Evolutionary conservation across 306 rosid species (phyloP), one percentile per base, ranked within the genome.

Genomic region (Castanopsis chinensis): DNA sequence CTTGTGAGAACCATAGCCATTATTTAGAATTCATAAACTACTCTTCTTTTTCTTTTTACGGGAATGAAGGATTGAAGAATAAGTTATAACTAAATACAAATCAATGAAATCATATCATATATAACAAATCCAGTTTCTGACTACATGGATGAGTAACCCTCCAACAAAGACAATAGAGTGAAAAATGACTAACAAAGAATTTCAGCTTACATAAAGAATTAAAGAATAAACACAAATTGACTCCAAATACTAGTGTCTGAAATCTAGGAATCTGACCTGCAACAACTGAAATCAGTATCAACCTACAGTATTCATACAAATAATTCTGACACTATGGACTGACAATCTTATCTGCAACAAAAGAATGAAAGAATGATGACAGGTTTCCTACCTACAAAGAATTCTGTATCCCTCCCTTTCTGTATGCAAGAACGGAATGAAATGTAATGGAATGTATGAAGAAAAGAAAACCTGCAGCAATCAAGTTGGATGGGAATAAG

Each of bases 311-410:
- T 82, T 72, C 81, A 76, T 78, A 86, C 83, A 90, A 86, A 86
- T 87, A 77, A 76, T 76, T 85, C 68, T 69, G 82, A 81, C 82
- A 75, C 83, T 70, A 61, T 71, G 67, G 75, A 71, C 80, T 76
- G 69, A 61, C 65, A 73, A 72, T 85, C 74, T 79, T 90, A 89
- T 89, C 95, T 92, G 95, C 93, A 85, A 83, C 81, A 85, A 92
- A 85, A 89, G 93, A 92, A 92, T 90, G 87, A 92, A 92, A 86
- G 95, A 92, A 92, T 90, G 61, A 84, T 80, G 64, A 82, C 75
- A 69, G 59, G 68, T 75, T 76, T 11, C 64, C 92, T 90, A 87
- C 87, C 93, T 90, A 92, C 84, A 89, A 89, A 90, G 91, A 87
- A 90, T 92, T 75, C 71, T 75, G 77, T 85, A 82, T 83, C 88